Percentiles rank a stretch among this genome's conserved stretches.
phyloP scores from a whole-genome alignment of 208 protist species.

The Wallacemonas sp. region DNA sequence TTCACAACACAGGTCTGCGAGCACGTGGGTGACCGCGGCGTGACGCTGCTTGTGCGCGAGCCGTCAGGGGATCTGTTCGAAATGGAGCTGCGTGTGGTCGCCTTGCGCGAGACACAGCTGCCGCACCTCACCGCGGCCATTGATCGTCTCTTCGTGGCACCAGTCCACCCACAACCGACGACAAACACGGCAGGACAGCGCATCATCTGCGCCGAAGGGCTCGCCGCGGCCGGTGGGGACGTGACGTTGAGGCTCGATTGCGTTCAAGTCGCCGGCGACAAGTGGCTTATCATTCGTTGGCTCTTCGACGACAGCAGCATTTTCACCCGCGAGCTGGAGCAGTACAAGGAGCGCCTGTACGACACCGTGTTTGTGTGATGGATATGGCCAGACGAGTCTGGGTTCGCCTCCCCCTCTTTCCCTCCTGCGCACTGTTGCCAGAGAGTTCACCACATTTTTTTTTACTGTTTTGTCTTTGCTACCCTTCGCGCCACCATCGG shows the following conservation, averaged over 20 bases:
- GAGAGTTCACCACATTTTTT: not conserved
- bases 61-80: constrained; percentile 27
- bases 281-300: constrained; percentile 54
- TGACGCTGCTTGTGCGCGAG: constrained; percentile 42
- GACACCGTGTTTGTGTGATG: constrained; percentile 15
- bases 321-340: constrained; percentile 31
- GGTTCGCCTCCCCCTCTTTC: not conserved
- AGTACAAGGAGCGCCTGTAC: constrained; percentile 36
- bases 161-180: not conserved
- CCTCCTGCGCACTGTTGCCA: not conserved
- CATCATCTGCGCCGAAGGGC: constrained; percentile 27
- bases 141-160: constrained; percentile 27
- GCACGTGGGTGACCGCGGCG: constrained; percentile 32
- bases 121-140: constrained; percentile 24
- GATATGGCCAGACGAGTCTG: no score
- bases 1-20: constrained; percentile 50
- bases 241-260: constrained; percentile 38
- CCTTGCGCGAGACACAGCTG: constrained; percentile 7
- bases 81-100: constrained; percentile 46
- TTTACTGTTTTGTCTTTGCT: constrained; percentile 12
- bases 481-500: no score
- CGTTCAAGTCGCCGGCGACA: constrained; percentile 14
- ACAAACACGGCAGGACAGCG: constrained; percentile 23
- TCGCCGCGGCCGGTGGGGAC: constrained; percentile 20
- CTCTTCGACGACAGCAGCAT: constrained; percentile 21